Evolutionary conservation across 2,329 filamentous ascomycete species (phyloP).

Genomic region (Orbilia oligospora): DNA sequence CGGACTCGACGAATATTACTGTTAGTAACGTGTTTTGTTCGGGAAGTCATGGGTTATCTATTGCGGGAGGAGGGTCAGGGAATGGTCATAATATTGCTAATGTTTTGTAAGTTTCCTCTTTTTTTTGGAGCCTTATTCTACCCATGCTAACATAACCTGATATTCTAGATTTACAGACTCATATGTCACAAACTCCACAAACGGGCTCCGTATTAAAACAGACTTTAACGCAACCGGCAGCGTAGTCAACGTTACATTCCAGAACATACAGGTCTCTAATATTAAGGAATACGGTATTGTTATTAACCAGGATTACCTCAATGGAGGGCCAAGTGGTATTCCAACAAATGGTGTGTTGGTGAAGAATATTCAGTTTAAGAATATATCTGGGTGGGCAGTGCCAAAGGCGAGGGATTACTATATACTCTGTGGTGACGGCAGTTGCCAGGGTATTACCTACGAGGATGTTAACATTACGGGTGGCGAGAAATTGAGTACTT

Average conservation of each 20-base stretch:
- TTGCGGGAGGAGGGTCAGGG: conserved; percentile 66
- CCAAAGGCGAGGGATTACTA: conserved; percentile 66
- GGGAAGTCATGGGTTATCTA: conserved; percentile 65
- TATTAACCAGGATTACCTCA: conserved; percentile 72
- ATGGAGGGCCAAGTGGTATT: conserved; percentile 68
- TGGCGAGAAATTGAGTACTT: conserved; percentile 63
- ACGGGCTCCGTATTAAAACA: conserved; percentile 68
- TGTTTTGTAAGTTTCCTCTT: conserved; percentile 63
- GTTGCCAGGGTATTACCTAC: conserved; percentile 67
- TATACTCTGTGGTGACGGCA: conserved; percentile 67
- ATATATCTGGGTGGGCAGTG: conserved; percentile 66
- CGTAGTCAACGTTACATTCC: conserved; percentile 69
- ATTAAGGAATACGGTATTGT: conserved; percentile 71
- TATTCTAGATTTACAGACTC: conserved; percentile 64
- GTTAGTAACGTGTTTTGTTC: conserved; percentile 64
- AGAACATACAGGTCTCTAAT: conserved; percentile 69
- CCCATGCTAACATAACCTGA: background rate
- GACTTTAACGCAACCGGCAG: conserved; percentile 67
- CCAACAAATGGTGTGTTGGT: conserved; percentile 68
- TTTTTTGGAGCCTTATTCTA: background rate
- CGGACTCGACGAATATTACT: conserved; percentile 65
- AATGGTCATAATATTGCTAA: conserved; percentile 66
- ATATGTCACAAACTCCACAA: conserved; percentile 64
- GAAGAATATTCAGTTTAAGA: conserved; percentile 65
- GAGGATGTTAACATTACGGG: conserved; percentile 66